phyloP scores from a whole-genome alignment of 164 flowering plant genomes.

The Sedum album region DNA sequence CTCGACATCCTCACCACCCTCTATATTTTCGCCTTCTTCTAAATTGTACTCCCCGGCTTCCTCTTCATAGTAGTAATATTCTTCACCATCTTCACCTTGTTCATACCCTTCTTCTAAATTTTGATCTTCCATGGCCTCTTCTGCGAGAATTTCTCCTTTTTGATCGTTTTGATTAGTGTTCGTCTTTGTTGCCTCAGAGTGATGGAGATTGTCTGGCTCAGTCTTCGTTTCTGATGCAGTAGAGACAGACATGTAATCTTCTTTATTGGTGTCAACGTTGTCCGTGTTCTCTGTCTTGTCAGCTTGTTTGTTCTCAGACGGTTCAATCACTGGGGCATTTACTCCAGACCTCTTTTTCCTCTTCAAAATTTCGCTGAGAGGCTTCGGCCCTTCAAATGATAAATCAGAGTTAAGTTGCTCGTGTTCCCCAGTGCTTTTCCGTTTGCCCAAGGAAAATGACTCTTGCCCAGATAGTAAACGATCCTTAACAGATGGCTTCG shows the following conservation, averaged over 20 bases:
- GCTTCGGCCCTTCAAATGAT: constrained; percentile 80
- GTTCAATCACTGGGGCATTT: constrained; percentile 20
- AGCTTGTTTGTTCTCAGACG: constrained; percentile 17
- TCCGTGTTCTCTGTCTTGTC: constrained; percentile 16
- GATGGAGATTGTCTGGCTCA: constrained; percentile 17
- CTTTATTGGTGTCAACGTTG: constrained; percentile 15
- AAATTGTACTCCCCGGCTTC: constrained; percentile 44
- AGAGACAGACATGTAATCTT: constrained; percentile 18
- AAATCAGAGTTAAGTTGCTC: constrained; percentile 32
- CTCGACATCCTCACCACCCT: constrained; percentile 56
- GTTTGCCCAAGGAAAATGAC: constrained; percentile 22
- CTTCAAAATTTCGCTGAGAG: constrained; percentile 70
- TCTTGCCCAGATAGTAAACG: constrained; percentile 16
- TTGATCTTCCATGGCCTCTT: constrained; percentile 27
- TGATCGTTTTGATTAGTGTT: constrained; percentile 21
- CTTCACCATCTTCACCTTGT: constrained; percentile 41
- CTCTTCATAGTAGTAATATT: constrained; percentile 43
- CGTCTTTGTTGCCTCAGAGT: constrained; percentile 19
- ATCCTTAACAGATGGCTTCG: constrained; percentile 19
- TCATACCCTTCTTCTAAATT: constrained; percentile 50
- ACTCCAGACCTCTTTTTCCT: constrained; percentile 48
- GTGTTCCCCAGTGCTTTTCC: constrained; percentile 22
- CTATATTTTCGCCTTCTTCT: constrained; percentile 57
- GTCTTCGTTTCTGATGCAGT: constrained; percentile 9
- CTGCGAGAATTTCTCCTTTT: constrained; percentile 34